These are phyloP conservation scores for Syzygium grande DNA, from an alignment of 345 rosid species.

Conservation along the genomic window DNA sequence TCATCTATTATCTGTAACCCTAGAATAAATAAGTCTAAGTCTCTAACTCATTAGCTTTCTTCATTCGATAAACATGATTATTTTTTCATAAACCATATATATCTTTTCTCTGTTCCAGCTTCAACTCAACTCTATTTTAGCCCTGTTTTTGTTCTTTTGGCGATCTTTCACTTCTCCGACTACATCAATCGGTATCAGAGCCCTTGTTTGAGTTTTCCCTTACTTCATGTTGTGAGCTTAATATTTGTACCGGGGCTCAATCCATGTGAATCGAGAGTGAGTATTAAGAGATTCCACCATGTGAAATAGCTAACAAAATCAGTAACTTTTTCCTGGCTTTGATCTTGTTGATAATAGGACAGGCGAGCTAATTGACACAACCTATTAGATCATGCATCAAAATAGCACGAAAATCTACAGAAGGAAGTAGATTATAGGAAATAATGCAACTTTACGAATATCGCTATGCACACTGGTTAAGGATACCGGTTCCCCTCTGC, in stretches of 20 bases:
- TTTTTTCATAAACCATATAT: neutral
- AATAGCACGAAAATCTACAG: neutral
- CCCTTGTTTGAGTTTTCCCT: neutral
- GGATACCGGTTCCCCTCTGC: neutral
- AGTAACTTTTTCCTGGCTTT: neutral
- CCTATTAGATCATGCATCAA: neutral
- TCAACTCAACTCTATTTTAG: neutral
- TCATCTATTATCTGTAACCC: neutral
- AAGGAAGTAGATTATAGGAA: neutral
- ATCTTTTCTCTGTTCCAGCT: neutral
- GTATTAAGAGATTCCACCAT: neutral
- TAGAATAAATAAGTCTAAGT: neutral
- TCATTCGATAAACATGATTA: neutral
- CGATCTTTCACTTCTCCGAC: rapidly evolving
- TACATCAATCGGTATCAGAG: neutral
- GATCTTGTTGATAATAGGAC: neutral
- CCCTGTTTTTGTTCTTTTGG: neutral
- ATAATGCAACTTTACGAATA: neutral
- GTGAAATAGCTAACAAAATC: neutral
- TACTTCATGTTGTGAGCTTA: neutral
- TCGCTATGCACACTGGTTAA: rapidly evolving
- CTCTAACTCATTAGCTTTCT: neutral
- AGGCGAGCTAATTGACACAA: neutral
- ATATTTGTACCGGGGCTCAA: neutral
- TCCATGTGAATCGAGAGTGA: neutral